These are phyloP conservation scores for Fusarium acutatum DNA, from an alignment of 2,329 filamentous ascomycete species.

Conservation along the genomic window DNA sequence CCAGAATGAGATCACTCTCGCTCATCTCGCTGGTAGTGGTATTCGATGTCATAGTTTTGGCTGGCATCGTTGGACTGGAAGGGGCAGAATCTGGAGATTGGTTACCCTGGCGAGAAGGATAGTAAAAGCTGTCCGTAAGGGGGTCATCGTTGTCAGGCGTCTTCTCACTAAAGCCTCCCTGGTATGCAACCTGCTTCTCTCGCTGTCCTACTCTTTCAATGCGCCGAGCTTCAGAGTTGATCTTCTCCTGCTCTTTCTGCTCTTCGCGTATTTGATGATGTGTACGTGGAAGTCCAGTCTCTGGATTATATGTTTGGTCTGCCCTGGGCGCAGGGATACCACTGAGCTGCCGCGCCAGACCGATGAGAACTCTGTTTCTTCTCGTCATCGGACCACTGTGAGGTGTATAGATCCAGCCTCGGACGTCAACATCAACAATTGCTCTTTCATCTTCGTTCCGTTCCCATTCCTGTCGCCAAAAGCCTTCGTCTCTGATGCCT, in stretches of 20 bases:
- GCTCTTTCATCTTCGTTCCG: conserved; percentile 82
- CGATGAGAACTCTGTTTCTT: conserved; percentile 86
- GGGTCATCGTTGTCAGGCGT: conserved; percentile 57
- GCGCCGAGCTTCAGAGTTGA: conserved; percentile 77
- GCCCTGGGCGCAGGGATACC: conserved; percentile 78
- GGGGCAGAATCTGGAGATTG: conserved; percentile 52
- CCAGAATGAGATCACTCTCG: conserved; percentile 77
- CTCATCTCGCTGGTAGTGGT: conserved; percentile 68
- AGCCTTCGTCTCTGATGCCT: conserved; percentile 70
- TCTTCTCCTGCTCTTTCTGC: conserved; percentile 67
- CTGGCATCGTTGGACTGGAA: conserved; percentile 53
- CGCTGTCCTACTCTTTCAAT: conserved; percentile 77
- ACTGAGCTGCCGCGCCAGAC: conserved; percentile 85
- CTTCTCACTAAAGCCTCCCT: conserved; percentile 77
- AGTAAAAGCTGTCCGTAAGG: conserved; percentile 45
- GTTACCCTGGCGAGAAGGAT: conserved; percentile 44
- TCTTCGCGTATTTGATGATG: conserved; percentile 53
- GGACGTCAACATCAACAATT: conserved; percentile 90
- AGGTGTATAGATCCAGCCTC: conserved; percentile 94
- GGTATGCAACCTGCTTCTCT: conserved; percentile 75
- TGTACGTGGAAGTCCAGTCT: conserved; percentile 28
- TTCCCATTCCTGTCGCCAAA: conserved; percentile 82
- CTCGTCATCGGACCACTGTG: conserved; percentile 85
- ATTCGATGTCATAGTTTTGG: conserved; percentile 42
- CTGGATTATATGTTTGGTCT: conserved; percentile 42